phyloP scores from a whole-genome alignment of 2,329 filamentous ascomycete genomes.

The Macroventuria anomochaeta region DNA sequence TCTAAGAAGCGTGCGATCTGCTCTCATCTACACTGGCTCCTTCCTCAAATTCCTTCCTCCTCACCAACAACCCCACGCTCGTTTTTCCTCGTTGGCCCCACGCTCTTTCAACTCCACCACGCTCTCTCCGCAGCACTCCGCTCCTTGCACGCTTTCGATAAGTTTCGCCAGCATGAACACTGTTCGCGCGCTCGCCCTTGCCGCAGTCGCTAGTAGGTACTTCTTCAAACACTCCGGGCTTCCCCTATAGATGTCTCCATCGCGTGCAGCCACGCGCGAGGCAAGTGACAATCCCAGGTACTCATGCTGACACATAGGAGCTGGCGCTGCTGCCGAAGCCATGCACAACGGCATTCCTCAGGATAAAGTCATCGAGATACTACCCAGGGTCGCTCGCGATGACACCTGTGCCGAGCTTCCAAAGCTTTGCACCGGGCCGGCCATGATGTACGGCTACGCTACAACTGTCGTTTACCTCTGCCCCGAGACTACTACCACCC shows the following conservation, averaged over 20 bases:
- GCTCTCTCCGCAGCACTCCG: neutral
- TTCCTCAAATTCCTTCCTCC: slow-evolving; percentile 3
- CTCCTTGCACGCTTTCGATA: neutral
- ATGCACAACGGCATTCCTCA: slow-evolving; percentile 10
- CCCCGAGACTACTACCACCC: slow-evolving; percentile 14
- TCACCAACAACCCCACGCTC: slow-evolving; percentile 12
- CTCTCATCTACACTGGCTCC: slow-evolving; percentile 12
- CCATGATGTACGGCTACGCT: slow-evolving; percentile 21
- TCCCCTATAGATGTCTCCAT: neutral
- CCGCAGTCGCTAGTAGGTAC: slow-evolving; percentile 20
- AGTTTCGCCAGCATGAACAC: slow-evolving; percentile 16
- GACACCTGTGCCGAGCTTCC: slow-evolving; percentile 22
- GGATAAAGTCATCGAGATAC: slow-evolving; percentile 4
- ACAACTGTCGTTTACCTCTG: slow-evolving; percentile 35
- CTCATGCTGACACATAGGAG: slow-evolving; percentile 13
- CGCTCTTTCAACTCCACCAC: slow-evolving; percentile 4
- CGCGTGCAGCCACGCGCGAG: slow-evolving; percentile 1
- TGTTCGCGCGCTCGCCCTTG: slow-evolving; percentile 17
- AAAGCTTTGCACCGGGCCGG: slow-evolving; percentile 31
- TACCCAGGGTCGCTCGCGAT: slow-evolving; percentile 15
- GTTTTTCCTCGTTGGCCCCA: slow-evolving; percentile 11
- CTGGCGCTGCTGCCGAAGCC: slow-evolving; percentile 18
- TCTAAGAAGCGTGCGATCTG: neutral
- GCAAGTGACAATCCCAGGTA: neutral
- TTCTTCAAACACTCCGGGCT: neutral